Conservation (phyloP, 768 basidiomycete genomes). For the Mycena leptocephala region DNA sequence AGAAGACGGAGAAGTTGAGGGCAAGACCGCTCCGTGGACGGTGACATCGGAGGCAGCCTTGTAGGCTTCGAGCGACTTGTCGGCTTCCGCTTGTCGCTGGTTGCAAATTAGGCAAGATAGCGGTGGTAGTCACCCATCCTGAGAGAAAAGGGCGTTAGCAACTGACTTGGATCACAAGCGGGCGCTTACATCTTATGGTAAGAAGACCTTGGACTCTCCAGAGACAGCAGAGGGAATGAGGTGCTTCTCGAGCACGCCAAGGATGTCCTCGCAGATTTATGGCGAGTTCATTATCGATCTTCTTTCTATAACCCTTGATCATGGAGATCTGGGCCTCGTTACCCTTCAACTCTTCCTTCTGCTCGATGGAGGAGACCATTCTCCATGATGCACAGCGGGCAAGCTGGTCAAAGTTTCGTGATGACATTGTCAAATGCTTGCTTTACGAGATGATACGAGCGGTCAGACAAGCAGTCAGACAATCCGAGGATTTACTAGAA, state of each 20-base stretch:
- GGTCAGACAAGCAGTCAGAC: too few relatives aligned
- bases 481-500: slow-evolving; percentile 72
- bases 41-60: slow-evolving; percentile 98
- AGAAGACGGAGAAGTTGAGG: slow-evolving; percentile 99
- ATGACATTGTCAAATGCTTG: slow-evolving; percentile 99
- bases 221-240: too few relatives aligned
- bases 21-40: slow-evolving; percentile 97
- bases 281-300: slow-evolving; percentile 96
- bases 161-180: slow-evolving; percentile 8
- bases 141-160: slow-evolving; percentile 37
- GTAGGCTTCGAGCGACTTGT: slow-evolving; percentile 97
- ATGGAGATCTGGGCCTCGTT: slow-evolving; percentile 96
- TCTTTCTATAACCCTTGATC: slow-evolving; percentile 98
- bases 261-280: slow-evolving; percentile 99
- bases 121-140: slow-evolving; percentile 99
- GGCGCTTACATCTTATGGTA: slow-evolving; percentile 95
- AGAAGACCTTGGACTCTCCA: slow-evolving; percentile 99
- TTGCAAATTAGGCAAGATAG: slow-evolving; percentile 98
- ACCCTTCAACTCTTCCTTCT: slow-evolving; percentile 99
- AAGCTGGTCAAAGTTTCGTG: too few relatives aligned
- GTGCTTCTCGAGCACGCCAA: slow-evolving; percentile 97
- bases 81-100: slow-evolving; percentile 97
- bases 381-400: slow-evolving; percentile 98
- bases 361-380: slow-evolving; percentile 98
- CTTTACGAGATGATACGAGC: too few relatives aligned